A percentile compares a stretch with the other conserved stretches of the same genome.
Conservation (phyloP, 768 basidiomycete species). For the Lentinula lateritia region DNA sequence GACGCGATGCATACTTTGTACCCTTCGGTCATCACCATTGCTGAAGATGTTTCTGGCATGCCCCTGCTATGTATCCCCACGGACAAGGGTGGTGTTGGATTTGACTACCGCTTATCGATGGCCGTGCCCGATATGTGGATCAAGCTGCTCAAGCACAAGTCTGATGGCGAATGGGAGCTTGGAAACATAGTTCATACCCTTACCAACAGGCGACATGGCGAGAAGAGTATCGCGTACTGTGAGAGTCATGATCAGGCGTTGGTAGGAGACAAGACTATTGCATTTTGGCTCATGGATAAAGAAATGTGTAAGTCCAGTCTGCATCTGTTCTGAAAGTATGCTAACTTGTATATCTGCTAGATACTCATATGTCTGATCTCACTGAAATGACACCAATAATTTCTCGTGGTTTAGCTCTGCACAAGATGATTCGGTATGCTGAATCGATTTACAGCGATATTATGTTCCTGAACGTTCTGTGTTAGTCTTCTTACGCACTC, state of each 20-base stretch:
- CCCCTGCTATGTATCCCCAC: slow-evolving; percentile 85
- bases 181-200: slow-evolving; percentile 83
- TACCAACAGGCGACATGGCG: slow-evolving; percentile 82
- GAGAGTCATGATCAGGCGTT: slow-evolving; percentile 98
- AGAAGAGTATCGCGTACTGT: slow-evolving; percentile 89
- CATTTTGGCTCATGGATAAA: slow-evolving; percentile 99
- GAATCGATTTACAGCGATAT: neutral
- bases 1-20: slow-evolving; percentile 80
- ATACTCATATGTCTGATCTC: slow-evolving; percentile 12
- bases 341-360: slow-evolving; percentile 3
- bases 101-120: slow-evolving; percentile 98
- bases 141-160: slow-evolving; percentile 90
- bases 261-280: slow-evolving; percentile 97
- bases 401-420: slow-evolving; percentile 84
- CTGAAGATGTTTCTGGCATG: slow-evolving; percentile 99
- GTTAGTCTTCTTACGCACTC: slow-evolving; percentile 81
- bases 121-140: slow-evolving; percentile 99
- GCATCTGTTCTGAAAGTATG: neutral
- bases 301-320: slow-evolving; percentile 82
- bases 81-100: slow-evolving; percentile 83
- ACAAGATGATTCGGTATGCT: slow-evolving; percentile 93
- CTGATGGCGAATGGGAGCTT: slow-evolving; percentile 86
- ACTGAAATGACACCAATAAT: slow-evolving; percentile 53
- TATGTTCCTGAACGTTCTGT: neutral
- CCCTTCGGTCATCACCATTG: slow-evolving; percentile 83